Base-by-base conservation (phyloP, 495 filamentous ascomycete species). In the Parmelia sp. region DNA sequence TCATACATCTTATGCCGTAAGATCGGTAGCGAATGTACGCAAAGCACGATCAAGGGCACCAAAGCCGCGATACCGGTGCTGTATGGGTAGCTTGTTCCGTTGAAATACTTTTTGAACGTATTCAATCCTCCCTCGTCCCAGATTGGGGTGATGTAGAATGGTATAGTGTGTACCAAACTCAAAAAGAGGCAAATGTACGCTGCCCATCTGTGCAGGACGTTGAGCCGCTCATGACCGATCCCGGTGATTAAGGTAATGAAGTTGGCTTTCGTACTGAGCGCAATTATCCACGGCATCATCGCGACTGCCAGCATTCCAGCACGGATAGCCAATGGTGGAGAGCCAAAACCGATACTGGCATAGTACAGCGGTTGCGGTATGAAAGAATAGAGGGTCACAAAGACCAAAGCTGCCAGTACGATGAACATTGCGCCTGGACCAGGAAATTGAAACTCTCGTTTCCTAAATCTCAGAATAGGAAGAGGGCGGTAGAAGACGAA, bases 211-310 rank as follows among this genome's bases (percentile, higher is more conserved):
- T 97, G 93, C 62, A 97, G 81, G 37, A 95, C 90, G 69, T 96
- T 96, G 60, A 97, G 80, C 35, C 94, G 81, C 76, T 97, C 93
- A 58, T 93, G 93, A 7, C 91, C 89, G 69, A 97, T 91, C 15
- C 93, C 93, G 8, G 92, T 96, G 64, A 96, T 77, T 67, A 95
- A 75, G 7, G 86, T 87, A 57, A 97, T 85, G 29, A 96, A 68
- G 74, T 97, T 97, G 23, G 90, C 87, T 74, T 97, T 96, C 79
- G 91, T 95, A 71, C 88, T 90, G 19, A 92, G 84, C 9, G 88
- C 92, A 27, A 96, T 75, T 61, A 97, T 92, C 90, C 92, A 97
- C 8, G 93, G 93, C 29, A 93, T 88, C 88, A 96, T 89, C 33
- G 93, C 89, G 23, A 97, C 86, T 35, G 93, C 88, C 36, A 96